Base-by-base conservation (phyloP, 768 basidiomycete genomes). In the Lactarius trivialis region DNA sequence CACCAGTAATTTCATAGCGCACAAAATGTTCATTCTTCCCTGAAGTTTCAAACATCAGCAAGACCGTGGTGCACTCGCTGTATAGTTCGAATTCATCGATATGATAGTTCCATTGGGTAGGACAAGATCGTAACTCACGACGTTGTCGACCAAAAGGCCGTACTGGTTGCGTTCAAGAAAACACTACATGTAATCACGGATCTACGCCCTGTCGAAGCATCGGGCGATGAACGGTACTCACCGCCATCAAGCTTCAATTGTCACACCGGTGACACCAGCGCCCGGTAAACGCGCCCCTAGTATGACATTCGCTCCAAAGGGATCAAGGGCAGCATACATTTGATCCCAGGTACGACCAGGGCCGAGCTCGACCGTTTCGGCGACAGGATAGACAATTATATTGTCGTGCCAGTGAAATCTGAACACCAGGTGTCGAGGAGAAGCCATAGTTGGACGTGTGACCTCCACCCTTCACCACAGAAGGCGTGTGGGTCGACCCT, bases 81-180 rank as follows among this genome's bases (percentile, higher is more conserved):
- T 17, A 8, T 61, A 21, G 3, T 37, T 9, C 2, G 54, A n/a
- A 48, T 45, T 60, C 6, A 55, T 34, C 4, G 39, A 6, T 2
- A 8, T 54, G 32, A 60, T 54, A 3, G 54, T 55, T 5, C 75
- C 75, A 45, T 68, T 66, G 9, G 73, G 71, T 7, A 70, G 56
- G 12, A 74, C 72, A 24, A 75, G 58, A 50, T 71, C 50, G 12
- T 63, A 67, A 24, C 56, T 66, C 15, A 61, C 61, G 33, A 76
- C 53, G 55, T 75, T 75, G 62, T 76, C 76, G 33, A 76, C 65
- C 1, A 69, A 68, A 30, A 76, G 61, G 8, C 76, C 74, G 53
- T 69, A 69, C 52, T 71, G 68, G 54, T 70, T 75, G 6, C 70
- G 70, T 52, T 70, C 66, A 43, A 63, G 74, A 74, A 62, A 71